A percentile compares a stretch with the other conserved stretches of the same genome.
Conservation (phyloP, 176 grass and related monocot species). For the Chrysopogon serrulatus region DNA sequence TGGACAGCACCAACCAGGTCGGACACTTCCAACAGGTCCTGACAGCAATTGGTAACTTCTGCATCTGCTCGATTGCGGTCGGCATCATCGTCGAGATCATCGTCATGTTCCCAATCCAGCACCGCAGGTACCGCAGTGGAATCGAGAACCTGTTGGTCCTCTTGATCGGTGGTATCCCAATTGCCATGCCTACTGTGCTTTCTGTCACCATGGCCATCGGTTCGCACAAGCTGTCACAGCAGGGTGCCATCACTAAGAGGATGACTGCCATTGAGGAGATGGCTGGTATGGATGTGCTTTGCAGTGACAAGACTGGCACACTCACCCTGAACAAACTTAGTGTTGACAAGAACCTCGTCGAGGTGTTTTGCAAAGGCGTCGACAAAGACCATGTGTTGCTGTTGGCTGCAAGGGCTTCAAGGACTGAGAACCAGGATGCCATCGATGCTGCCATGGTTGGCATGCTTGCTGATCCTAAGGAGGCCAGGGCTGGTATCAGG, state of each 20-base stretch:
- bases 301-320: constrained; percentile 95
- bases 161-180: constrained; percentile 95
- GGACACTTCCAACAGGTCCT: constrained; percentile 98
- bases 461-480: constrained; percentile 98
- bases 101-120: constrained; percentile 98
- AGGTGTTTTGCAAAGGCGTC: constrained; percentile 78
- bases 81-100: constrained; percentile 95
- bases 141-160: constrained; percentile 96
- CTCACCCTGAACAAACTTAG: constrained; percentile 95
- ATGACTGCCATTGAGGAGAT: constrained; percentile 99
- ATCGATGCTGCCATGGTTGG: constrained; percentile 99
- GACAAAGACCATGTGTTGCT: constrained; percentile 89
- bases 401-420: constrained; percentile 74
- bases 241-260: constrained; percentile 97
- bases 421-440: constrained; percentile 93
- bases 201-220: constrained; percentile 98
- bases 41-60: constrained; percentile 96
- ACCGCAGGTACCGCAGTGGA: constrained; percentile 54
- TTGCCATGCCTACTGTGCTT: constrained; percentile 93
- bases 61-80: constrained; percentile 88
- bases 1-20: constrained; percentile 97
- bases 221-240: constrained; percentile 92
- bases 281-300: constrained; percentile 97
- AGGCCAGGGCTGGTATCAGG: constrained; percentile 92
- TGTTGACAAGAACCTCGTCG: constrained; percentile 83